Percentiles rank a stretch among this genome's conserved stretches.
Evolutionary conservation across 306 rosid genomes (phyloP).

Genomic region (Quercus variabilis): DNA sequence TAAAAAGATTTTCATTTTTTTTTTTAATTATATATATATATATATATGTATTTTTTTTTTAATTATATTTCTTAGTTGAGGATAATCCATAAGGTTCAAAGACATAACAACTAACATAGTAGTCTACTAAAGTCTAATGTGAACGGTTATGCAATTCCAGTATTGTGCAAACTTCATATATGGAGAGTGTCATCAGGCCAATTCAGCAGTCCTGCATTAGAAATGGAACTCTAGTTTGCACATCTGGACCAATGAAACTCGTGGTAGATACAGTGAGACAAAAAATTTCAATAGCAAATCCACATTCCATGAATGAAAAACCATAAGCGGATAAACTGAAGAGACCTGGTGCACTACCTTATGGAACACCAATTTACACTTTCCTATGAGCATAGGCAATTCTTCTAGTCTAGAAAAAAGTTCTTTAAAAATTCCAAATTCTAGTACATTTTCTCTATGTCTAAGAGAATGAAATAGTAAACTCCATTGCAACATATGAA

Average conservation of each 20-base stretch:
- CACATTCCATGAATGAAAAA: neutral
- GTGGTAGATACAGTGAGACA: neutral
- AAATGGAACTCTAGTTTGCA: neutral
- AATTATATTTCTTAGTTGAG: neutral
- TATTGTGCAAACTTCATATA: neutral
- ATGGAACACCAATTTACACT: neutral
- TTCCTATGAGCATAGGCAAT: neutral
- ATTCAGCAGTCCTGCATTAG: neutral
- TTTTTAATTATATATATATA: no score
- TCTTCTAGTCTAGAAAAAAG: neutral
- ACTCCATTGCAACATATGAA: neutral
- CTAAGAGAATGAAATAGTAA: neutral
- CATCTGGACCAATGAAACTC: neutral
- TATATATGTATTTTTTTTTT: no score
- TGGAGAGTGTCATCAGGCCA: neutral
- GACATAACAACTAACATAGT: neutral
- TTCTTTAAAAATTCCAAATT: neutral
- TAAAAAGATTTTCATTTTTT: no score
- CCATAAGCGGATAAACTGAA: neutral
- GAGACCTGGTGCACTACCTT: neutral
- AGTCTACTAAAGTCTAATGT: neutral
- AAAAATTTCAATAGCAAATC: neutral
- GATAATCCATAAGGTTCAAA: neutral
- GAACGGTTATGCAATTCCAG: neutral
- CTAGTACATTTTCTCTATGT: neutral